These are phyloP conservation scores for Rutstroemia sp. DNA, from an alignment of 2,329 filamentous ascomycete species.

Conservation along the genomic window DNA sequence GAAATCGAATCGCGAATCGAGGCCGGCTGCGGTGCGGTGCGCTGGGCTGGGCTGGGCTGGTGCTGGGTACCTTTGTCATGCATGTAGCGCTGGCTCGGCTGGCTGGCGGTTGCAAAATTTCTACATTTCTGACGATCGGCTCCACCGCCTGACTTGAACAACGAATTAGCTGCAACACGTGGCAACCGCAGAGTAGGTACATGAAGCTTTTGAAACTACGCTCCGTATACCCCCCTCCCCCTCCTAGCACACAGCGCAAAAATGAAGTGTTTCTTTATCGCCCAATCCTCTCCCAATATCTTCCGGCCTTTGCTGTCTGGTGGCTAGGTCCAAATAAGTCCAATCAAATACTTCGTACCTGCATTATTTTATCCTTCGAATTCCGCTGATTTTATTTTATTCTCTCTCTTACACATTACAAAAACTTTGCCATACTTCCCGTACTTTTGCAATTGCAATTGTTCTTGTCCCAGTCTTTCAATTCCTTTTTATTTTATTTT, in stretches of 20 bases:
- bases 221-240: no score
- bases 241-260: background rate
- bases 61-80: background rate
- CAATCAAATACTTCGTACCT: background rate
- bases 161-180: conserved; percentile 9
- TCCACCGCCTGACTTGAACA: conserved; percentile 7
- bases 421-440: background rate
- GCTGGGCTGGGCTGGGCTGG: background rate
- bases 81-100: background rate
- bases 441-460: background rate
- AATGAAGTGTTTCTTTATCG: conserved; percentile 9
- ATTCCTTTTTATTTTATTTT: conserved; percentile 1
- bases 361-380: conserved; percentile 7
- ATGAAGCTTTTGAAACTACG: background rate
- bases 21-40: background rate
- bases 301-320: conserved; percentile 8
- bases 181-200: conserved; percentile 5
- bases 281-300: conserved; percentile 1
- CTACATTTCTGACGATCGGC: background rate
- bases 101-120: conserved; percentile 3
- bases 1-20: background rate
- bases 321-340: background rate
- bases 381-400: background rate
- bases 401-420: conserved; percentile 1
- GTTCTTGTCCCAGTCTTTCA: conserved; percentile 4